Base-by-base conservation (phyloP, 2,329 filamentous ascomycete genomes). In the Aureobasidium sp. region DNA sequence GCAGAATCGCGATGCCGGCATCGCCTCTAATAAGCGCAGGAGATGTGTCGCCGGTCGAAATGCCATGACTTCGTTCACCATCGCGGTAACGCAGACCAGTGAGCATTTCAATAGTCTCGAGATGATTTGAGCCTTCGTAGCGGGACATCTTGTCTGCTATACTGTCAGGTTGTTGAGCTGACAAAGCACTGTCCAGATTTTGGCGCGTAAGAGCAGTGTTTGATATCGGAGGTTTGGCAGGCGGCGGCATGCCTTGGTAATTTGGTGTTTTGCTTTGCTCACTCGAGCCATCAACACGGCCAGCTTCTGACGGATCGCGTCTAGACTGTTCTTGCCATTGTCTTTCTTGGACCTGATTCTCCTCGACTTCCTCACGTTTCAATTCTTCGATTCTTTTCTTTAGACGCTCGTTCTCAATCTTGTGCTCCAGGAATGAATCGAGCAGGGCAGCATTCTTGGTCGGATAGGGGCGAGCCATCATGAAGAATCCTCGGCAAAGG, bases 371-470 rank as follows among this genome's bases (percentile, higher is more conserved):
- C 74, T 97, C 93, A 64, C 84, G 83, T 67, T 89, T 90, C 61
- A 97, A 79, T 75, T 95, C 91, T 20, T 88, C 86, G 65, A 97
- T 96, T 47, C 90, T 86, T 68, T 90, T 88, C 69, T 85, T 86
- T 53, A 97, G 76, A 5, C 92, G 85, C 77, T 96, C 91, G 70
- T 97, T 96, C 74, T 97, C 93, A 61, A 96, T 93, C 75, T 97
- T 97, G 77, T 97, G 92, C 73, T 97, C 93, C 32, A 97, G 80
- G 70, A 97, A 97, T 0, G 91, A 95, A 75, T 97, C 92, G 23
- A 97, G 80, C 12, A 97, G 80, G 3, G 84, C 84, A 1, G 91
- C 87, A 71, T 93, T 96, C 76, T 89, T 92, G 34, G 89, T 95
- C 5, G 91, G 91, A 73, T 97, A 96, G 1, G 90, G 90, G 23